A percentile compares a stretch with the other conserved stretches of the same genome.
Conservation (phyloP, 352 stramenopile genomes). For the Phytopythium litorale region DNA sequence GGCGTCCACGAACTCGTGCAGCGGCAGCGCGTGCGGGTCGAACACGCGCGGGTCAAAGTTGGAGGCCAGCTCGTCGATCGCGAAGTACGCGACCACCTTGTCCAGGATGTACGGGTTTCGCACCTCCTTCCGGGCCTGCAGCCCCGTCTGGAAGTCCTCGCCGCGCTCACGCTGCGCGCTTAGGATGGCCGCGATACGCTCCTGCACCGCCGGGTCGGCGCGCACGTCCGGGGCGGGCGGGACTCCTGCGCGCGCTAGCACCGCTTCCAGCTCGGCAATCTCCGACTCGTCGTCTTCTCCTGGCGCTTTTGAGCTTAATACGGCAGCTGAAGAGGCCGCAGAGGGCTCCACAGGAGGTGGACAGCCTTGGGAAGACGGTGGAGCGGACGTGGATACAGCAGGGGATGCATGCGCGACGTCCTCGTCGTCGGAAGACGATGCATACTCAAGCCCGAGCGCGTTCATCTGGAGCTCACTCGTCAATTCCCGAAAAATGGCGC, state of each 20-base stretch:
- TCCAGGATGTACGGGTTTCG: slow-evolving; percentile 85
- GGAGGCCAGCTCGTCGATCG: slow-evolving; percentile 75
- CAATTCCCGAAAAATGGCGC: background rate
- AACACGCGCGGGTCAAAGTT: slow-evolving; percentile 69
- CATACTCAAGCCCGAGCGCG: slow-evolving; percentile 34
- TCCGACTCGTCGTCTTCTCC: slow-evolving; percentile 17
- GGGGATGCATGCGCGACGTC: slow-evolving; percentile 9
- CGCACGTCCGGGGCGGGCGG: slow-evolving; percentile 23
- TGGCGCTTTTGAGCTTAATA: background rate
- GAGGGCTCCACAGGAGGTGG: background rate
- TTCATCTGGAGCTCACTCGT: slow-evolving; percentile 18
- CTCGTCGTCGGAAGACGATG: slow-evolving; percentile 25
- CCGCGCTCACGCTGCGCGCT: slow-evolving; percentile 24
- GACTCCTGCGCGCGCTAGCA: slow-evolving; percentile 34
- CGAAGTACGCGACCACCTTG: slow-evolving; percentile 85
- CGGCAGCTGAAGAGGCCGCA: background rate
- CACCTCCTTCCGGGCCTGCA: slow-evolving; percentile 83
- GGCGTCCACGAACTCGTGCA: slow-evolving; percentile 69
- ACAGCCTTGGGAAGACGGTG: background rate
- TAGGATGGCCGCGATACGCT: slow-evolving; percentile 66
- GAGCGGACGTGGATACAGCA: background rate
- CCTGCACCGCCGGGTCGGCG: slow-evolving; percentile 36
- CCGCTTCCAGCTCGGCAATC: slow-evolving; percentile 28
- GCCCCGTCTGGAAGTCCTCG: slow-evolving; percentile 59
- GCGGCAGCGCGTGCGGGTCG: slow-evolving; percentile 56